Evolutionary conservation across 352 stramenopile species (phyloP).

Genomic region (Phytophthora niederhauseri): DNA sequence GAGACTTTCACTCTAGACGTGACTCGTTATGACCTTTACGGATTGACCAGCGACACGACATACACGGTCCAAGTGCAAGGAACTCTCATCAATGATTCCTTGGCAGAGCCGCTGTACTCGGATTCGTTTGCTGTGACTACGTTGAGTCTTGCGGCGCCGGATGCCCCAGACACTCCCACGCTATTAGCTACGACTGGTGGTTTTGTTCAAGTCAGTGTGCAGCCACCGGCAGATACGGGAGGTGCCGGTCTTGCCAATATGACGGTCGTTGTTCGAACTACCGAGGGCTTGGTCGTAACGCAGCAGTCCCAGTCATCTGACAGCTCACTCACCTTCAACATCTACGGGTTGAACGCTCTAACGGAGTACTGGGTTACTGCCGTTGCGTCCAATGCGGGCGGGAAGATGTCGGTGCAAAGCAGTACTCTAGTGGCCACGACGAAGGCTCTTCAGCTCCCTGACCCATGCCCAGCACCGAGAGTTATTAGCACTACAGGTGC

Average conservation of each 20-base stretch:
- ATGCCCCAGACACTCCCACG: slow-evolving; percentile 9
- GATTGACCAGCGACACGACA: slow-evolving; percentile 39
- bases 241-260: slow-evolving; percentile 36
- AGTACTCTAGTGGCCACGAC: slow-evolving; percentile 27
- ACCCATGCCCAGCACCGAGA: slow-evolving; percentile 46
- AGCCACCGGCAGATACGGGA: slow-evolving; percentile 44
- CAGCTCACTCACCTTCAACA: slow-evolving; percentile 17
- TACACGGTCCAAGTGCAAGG: slow-evolving; percentile 39
- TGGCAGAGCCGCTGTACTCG: slow-evolving; percentile 27
- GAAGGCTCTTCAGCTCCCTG: slow-evolving; percentile 32
- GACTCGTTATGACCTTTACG: slow-evolving; percentile 37
- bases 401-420: slow-evolving; percentile 26
- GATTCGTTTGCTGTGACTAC: slow-evolving; percentile 39
- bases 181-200: slow-evolving; percentile 22
- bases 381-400: slow-evolving; percentile 36
- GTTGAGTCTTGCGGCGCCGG: slow-evolving; percentile 23
- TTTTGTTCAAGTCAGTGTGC: slow-evolving; percentile 22
- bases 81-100: slow-evolving; percentile 14
- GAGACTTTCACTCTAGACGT: background rate
- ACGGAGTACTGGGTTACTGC: slow-evolving; percentile 44
- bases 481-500: slow-evolving; percentile 49
- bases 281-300: slow-evolving; percentile 8
- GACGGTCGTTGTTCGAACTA: slow-evolving; percentile 31
- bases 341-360: slow-evolving; percentile 45
- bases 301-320: slow-evolving; percentile 12